Evolutionary conservation across 1,284 basidiomycete species (phyloP).

Genomic region (Xerocomus nothofagi): DNA sequence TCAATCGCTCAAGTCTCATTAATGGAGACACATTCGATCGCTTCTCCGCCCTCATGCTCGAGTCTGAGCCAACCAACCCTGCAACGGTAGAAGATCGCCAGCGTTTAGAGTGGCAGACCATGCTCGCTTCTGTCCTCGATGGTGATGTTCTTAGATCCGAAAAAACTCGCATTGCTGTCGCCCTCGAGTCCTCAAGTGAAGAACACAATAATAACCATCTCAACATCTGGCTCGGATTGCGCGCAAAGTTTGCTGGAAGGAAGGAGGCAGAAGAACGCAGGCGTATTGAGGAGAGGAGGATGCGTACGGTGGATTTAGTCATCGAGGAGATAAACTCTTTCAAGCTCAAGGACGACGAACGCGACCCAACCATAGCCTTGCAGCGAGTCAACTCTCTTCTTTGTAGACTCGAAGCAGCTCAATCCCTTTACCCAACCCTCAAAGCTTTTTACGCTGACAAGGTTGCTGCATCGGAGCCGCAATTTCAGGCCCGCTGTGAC

Average conservation of each 20-base stretch:
- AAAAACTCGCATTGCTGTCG: conserved; percentile 83
- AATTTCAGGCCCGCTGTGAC: conserved; percentile 79
- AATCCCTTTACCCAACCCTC: conserved; percentile 85
- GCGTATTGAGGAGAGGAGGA: conserved; percentile 78
- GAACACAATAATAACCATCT: conserved; percentile 66
- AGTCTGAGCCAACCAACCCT: conserved; percentile 60
- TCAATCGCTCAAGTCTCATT: conserved; percentile 42
- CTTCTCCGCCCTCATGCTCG: conserved; percentile 52
- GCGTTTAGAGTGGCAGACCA: conserved; percentile 91
- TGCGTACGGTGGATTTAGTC: conserved; percentile 78
- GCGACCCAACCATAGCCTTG: conserved; percentile 55
- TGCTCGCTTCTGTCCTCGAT: conserved; percentile 88
- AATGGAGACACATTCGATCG: conserved; percentile 52
- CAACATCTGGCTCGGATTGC: conserved; percentile 88
- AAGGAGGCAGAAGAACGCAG: conserved; percentile 83
- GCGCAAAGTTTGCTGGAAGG: conserved; percentile 81
- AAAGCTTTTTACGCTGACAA: conserved; percentile 82
- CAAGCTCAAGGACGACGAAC: conserved; percentile 46
- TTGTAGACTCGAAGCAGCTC: conserved; percentile 79
- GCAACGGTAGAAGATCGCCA: conserved; percentile 73
- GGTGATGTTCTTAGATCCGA: conserved; percentile 94
- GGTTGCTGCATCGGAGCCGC: conserved; percentile 60
- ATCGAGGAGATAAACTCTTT: conserved; percentile 85
- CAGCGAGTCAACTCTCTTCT: conserved; percentile 74
- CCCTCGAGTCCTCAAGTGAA: conserved; percentile 65